A percentile compares a stretch with the other conserved stretches of the same genome.
Conservation (phyloP, 441 rosid genomes). For the Populus trichocarpa region DNA sequence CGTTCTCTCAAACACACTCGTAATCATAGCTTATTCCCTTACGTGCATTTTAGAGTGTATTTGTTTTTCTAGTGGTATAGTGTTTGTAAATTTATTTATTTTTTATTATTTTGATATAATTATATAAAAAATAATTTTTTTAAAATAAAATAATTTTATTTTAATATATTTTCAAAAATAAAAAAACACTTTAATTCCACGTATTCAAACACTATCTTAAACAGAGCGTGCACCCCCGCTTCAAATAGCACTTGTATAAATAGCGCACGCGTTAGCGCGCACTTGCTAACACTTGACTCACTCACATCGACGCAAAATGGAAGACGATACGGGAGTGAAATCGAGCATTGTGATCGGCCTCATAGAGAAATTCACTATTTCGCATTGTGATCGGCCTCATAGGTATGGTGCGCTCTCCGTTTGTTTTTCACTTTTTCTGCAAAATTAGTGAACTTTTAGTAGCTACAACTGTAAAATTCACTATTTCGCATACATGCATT, state of each 20-base stretch:
- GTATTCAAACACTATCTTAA: constrained; percentile 2
- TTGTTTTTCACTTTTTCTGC: neutral
- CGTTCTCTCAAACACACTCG: too few species aligned
- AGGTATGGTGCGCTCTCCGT: constrained; percentile 45
- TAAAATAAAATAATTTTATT: too few species aligned
- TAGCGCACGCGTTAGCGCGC: constrained; percentile 37
- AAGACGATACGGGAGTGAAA: constrained; percentile 81
- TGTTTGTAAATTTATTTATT: too few species aligned
- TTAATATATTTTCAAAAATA: too few species aligned
- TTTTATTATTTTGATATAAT: too few species aligned
- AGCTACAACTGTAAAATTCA: neutral
- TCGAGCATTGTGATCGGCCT: constrained; percentile 83
- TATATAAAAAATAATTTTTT: too few species aligned
- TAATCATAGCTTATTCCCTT: too few species aligned
- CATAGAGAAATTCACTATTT: too few species aligned
- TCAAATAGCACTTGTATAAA: constrained; percentile 10
- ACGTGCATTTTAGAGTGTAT: too few species aligned
- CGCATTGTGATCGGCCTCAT: too few species aligned
- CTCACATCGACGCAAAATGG: constrained; percentile 45
- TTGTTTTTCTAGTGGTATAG: too few species aligned
- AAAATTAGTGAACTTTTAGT: neutral
- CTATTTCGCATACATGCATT: neutral
- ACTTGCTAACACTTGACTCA: constrained; percentile 8
- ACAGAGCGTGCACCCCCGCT: neutral
- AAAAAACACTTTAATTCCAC: too few species aligned